These are phyloP conservation scores for Luffa aegyptiaca DNA, from an alignment of 306 rosid genomes.

Conservation along the genomic window DNA sequence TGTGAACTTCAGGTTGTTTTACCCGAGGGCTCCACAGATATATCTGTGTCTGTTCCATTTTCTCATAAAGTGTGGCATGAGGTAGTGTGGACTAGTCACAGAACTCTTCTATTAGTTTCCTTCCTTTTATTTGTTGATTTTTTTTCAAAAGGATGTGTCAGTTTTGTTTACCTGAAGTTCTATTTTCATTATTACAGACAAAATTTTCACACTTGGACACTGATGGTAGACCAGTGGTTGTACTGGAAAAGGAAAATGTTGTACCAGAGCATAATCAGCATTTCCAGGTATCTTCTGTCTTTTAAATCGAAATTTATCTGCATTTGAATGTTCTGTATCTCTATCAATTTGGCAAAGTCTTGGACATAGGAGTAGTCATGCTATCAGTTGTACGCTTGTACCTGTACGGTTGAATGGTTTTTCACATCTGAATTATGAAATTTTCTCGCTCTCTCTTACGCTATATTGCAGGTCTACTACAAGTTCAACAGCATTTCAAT, in stretches of 20 bases:
- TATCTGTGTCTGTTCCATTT: constrained; percentile 67
- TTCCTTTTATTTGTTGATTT: not conserved
- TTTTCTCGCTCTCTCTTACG: not conserved
- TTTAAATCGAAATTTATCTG: not conserved
- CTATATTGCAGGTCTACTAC: constrained; percentile 76
- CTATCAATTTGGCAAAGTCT: not conserved
- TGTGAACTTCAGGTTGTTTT: constrained; percentile 77
- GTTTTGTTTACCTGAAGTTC: not conserved
- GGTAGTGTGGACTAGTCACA: constrained; percentile 33
- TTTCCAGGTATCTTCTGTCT: constrained; percentile 61
- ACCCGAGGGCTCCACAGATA: constrained; percentile 83
- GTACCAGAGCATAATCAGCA: constrained; percentile 90
- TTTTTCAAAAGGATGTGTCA: not conserved
- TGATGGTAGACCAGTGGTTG: constrained; percentile 90
- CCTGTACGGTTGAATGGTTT: not conserved
- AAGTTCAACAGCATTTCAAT: constrained; percentile 79
- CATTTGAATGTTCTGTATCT: not conserved
- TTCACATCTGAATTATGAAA: not conserved
- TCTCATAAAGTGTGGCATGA: constrained; percentile 61
- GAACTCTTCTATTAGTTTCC: constrained; percentile 7
- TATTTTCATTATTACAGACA: constrained; percentile 43
- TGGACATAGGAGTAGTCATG: not conserved
- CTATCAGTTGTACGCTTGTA: not conserved
- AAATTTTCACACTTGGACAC: constrained; percentile 92
- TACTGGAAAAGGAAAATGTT: constrained; percentile 69